Evolutionary conservation across 192 early-diverging fungal species (phyloP).

Genomic region (Coemansia sp.): DNA sequence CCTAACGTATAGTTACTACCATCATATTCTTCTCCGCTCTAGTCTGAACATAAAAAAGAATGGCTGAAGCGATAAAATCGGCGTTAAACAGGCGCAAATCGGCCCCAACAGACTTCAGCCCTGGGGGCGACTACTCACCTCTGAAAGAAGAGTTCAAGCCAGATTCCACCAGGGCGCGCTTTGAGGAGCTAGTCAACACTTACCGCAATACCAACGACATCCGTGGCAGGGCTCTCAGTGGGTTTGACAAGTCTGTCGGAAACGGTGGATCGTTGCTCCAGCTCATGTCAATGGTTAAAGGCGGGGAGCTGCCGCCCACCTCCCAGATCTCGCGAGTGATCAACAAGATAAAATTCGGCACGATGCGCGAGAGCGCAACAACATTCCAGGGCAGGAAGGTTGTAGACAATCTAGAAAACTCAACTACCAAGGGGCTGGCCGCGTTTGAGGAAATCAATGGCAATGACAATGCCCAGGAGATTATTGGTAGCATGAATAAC

Average conservation of each 20-base stretch:
- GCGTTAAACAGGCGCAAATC: conserved; percentile 26
- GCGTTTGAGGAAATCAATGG: conserved; percentile 48
- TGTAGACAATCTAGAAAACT: conserved; percentile 35
- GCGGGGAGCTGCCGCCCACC: conserved; percentile 37
- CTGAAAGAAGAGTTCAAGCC: conserved; percentile 40
- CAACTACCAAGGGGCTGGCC: conserved; percentile 21
- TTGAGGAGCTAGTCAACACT: conserved; percentile 48
- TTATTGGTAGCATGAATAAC: conserved; percentile 29
- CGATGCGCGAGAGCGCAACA: conserved; percentile 36
- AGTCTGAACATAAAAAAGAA: background rate
- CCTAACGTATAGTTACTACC: too few relatives aligned
- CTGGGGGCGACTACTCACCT: conserved; percentile 26
- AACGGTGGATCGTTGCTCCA: conserved; percentile 25
- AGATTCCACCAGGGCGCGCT: conserved; percentile 42
- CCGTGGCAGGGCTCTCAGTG: conserved; percentile 20
- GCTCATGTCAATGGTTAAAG: conserved; percentile 29
- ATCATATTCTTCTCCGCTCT: background rate
- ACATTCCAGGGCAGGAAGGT: conserved; percentile 47
- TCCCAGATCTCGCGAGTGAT: conserved; percentile 18
- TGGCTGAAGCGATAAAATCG: background rate
- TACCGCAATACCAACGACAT: conserved; percentile 37
- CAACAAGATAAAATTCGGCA: conserved; percentile 31
- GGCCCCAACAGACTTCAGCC: conserved; percentile 30
- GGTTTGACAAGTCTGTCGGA: conserved; percentile 22
- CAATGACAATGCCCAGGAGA: conserved; percentile 32